phyloP scores from a whole-genome alignment of 768 basidiomycete species.

The Lactarius sanguifluus region DNA sequence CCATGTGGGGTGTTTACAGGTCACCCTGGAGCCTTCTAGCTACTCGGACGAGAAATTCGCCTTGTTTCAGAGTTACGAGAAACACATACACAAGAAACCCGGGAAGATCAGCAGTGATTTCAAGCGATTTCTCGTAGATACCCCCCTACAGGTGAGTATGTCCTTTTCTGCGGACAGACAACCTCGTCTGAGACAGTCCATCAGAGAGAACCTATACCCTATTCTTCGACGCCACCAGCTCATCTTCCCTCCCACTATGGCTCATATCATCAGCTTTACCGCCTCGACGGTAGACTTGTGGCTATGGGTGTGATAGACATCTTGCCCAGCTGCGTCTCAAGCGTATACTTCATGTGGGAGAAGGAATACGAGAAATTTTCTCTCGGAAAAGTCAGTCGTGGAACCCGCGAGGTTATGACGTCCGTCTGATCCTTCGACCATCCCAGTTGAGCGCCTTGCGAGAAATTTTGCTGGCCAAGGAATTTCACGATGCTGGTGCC shows the following conservation, averaged over 20 bases:
- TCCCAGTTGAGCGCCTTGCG: slow-evolving; percentile 80
- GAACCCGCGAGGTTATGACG: not conserved
- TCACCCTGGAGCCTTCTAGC: slow-evolving; percentile 71
- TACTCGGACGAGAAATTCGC: slow-evolving; percentile 79
- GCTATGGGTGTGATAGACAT: slow-evolving; percentile 91
- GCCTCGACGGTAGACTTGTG: slow-evolving; percentile 75
- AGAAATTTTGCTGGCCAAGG: slow-evolving; percentile 71
- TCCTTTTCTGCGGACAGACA: not conserved
- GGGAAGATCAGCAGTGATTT: slow-evolving; percentile 55
- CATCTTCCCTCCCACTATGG: slow-evolving; percentile 80
- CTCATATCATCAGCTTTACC: slow-evolving; percentile 90
- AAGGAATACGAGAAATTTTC: slow-evolving; percentile 65
- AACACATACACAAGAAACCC: slow-evolving; percentile 70
- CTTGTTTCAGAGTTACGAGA: slow-evolving; percentile 77
- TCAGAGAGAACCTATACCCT: slow-evolving; percentile 63
- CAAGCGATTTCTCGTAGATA: slow-evolving; percentile 72
- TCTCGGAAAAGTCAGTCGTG: slow-evolving; percentile 64
- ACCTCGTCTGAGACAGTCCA: not conserved
- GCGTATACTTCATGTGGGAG: slow-evolving; percentile 90
- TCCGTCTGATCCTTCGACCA: not conserved
- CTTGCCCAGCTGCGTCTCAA: slow-evolving; percentile 80
- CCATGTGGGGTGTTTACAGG: slow-evolving; percentile 43
- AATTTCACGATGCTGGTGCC: slow-evolving; percentile 72
- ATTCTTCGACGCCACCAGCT: slow-evolving; percentile 45
- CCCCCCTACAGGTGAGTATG: slow-evolving; percentile 64